A percentile compares a stretch with the other conserved stretches of the same genome.
phyloP scores from a whole-genome alignment of 2,329 filamentous ascomycete species.

The Eutypa lata region DNA sequence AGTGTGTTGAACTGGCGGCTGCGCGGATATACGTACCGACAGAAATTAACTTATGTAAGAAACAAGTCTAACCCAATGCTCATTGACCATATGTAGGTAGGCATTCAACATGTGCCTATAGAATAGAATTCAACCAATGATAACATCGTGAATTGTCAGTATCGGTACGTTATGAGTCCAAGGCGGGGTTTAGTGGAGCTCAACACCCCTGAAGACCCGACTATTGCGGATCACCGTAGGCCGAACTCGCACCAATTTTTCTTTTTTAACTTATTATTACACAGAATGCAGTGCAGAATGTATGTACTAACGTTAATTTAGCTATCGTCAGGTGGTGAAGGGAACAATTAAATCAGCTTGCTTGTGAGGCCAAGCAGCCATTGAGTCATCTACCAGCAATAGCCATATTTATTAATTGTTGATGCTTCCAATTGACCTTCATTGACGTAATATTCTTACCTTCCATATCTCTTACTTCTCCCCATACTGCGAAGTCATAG shows the following conservation, averaged over 20 bases:
- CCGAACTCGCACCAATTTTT: neutral
- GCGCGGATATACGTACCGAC: too few relatives aligned
- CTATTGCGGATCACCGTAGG: neutral
- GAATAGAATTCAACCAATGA: neutral
- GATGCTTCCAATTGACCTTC: neutral
- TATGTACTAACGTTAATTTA: too few relatives aligned
- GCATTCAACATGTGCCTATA: too few relatives aligned
- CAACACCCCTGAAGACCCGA: too few relatives aligned
- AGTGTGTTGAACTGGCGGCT: too few relatives aligned
- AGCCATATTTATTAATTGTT: neutral
- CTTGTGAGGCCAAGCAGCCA: neutral
- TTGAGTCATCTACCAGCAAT: neutral
- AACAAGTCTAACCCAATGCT: too few relatives aligned
- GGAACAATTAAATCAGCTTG: too few relatives aligned
- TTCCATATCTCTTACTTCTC: neutral
- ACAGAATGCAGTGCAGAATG: neutral
- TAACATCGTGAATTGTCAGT: neutral
- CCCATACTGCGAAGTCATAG: constrained; percentile 6
- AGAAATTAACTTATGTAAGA: too few relatives aligned
- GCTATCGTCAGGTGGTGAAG: too few relatives aligned
- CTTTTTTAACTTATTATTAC: neutral
- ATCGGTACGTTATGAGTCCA: neutral
- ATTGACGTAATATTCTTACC: neutral
- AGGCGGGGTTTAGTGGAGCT: neutral
- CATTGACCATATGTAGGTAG: too few relatives aligned